A percentile compares a stretch with the other conserved stretches of the same genome.
These are phyloP conservation scores for Leccinum sublutescens DNA, from an alignment of 768 basidiomycete species.

Conservation along the genomic window DNA sequence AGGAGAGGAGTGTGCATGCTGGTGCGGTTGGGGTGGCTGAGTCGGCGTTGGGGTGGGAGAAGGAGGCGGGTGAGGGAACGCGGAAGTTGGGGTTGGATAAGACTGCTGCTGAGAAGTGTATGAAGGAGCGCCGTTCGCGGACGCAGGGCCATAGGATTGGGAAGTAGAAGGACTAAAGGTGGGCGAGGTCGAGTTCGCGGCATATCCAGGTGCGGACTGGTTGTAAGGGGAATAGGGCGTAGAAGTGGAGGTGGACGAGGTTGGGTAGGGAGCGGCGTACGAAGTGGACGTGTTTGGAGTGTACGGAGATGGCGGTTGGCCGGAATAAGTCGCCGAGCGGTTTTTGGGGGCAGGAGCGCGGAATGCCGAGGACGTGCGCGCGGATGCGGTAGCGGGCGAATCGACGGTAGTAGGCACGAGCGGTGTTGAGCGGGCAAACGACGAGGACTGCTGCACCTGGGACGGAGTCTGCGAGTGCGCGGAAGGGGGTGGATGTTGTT, in stretches of 20 bases:
- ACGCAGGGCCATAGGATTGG: conserved; percentile 14
- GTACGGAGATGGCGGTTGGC: conserved; percentile 20
- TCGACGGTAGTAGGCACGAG: conserved; percentile 32
- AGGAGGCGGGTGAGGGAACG: conserved; percentile 28
- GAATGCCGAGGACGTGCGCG: conserved; percentile 13
- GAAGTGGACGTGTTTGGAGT: conserved; percentile 19
- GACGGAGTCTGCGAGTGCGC: conserved; percentile 11
- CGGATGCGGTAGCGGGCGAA: conserved; percentile 5
- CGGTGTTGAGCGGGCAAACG: conserved; percentile 28
- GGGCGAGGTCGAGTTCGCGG: conserved; percentile 23
- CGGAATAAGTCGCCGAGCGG: conserved; percentile 12
- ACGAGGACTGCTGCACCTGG: conserved; percentile 18
- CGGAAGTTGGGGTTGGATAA: conserved; percentile 29
- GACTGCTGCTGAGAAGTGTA: conserved; percentile 16
- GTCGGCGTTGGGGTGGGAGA: conserved; percentile 33
- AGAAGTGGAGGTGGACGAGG: conserved; percentile 20
- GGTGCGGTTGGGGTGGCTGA: conserved; percentile 20
- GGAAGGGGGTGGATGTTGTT: not conserved
- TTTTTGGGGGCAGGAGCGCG: conserved; percentile 20
- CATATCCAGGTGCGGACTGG: conserved; percentile 18
- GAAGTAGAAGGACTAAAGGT: conserved; percentile 24
- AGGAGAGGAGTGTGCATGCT: conserved; percentile 18
- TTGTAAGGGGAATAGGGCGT: conserved; percentile 22
- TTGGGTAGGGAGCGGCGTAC: conserved; percentile 11
- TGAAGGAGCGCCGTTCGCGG: conserved; percentile 12